phyloP scores from a whole-genome alignment of 768 basidiomycete species.

The Exidia glandulosa region DNA sequence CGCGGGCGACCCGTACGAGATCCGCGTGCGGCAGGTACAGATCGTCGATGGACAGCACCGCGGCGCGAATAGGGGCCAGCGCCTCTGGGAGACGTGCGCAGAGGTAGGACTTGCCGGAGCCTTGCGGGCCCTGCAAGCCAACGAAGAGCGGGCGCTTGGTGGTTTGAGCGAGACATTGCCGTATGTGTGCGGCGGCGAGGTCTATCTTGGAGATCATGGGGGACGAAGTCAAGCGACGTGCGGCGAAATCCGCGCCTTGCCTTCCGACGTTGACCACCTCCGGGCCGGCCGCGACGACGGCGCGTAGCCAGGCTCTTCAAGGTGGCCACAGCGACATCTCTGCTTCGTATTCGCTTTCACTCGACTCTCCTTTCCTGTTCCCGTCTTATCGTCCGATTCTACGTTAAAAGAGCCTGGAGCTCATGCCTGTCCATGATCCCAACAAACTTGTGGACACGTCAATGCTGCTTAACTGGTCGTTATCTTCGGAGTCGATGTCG shows the following conservation, averaged over 20 bases:
- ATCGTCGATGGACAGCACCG: conserved; percentile 70
- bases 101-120: conserved; percentile 83
- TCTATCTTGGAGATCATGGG: not conserved
- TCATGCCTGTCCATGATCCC: too few relatives aligned
- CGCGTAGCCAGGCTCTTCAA: too few relatives aligned
- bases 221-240: not conserved
- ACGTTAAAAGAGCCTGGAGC: too few relatives aligned
- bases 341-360: too few relatives aligned
- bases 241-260: not conserved
- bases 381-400: too few relatives aligned
- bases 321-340: too few relatives aligned
- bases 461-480: too few relatives aligned
- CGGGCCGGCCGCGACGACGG: too few relatives aligned
- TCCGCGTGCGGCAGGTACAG: conserved; percentile 68
- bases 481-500: too few relatives aligned
- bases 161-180: not conserved
- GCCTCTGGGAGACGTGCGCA: conserved; percentile 41
- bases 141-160: conserved; percentile 58
- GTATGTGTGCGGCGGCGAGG: not conserved
- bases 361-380: too few relatives aligned
- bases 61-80: conserved; percentile 41
- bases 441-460: too few relatives aligned
- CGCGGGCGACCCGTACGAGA: conserved; percentile 42
- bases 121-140: conserved; percentile 88
- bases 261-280: too few relatives aligned